Percentiles rank a stretch among this genome's conserved stretches.
These are phyloP conservation scores for Phlebiopsis flavidoalba DNA, from an alignment of 768 basidiomycete species.

Conservation along the genomic window DNA sequence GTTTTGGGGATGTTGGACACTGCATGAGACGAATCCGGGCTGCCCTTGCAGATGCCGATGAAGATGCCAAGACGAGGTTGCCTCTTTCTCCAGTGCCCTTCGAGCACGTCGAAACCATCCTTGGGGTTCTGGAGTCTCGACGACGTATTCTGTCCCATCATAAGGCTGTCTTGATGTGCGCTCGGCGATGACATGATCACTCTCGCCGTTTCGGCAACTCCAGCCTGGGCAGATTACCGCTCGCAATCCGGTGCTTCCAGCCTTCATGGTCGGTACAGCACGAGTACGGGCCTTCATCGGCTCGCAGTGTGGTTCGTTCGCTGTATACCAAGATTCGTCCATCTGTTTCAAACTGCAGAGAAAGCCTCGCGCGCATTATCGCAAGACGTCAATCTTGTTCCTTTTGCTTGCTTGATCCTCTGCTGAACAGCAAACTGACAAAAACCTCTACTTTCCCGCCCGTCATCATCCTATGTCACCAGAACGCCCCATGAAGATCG, in stretches of 20 bases:
- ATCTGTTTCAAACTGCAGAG: neutral
- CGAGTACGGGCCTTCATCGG: neutral
- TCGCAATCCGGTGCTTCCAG: neutral
- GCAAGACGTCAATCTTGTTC: slow-evolving; percentile 14
- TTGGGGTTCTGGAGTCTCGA: neutral
- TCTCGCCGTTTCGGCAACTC: neutral
- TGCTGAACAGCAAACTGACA: slow-evolving; percentile 32
- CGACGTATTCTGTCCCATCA: neutral
- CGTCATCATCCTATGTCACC: slow-evolving; percentile 26
- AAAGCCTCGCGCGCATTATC: neutral
- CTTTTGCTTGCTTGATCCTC: slow-evolving; percentile 14
- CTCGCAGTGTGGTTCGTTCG: neutral
- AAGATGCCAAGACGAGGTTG: slow-evolving; percentile 4
- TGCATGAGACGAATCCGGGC: neutral
- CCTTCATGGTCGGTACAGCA: neutral
- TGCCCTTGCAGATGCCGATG: slow-evolving; percentile 1
- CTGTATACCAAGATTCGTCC: neutral
- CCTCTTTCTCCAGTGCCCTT: neutral
- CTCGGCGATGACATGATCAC: slow-evolving; percentile 9
- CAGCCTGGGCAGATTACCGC: neutral
- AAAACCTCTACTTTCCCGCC: slow-evolving; percentile 30
- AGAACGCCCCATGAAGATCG: slow-evolving; percentile 99
- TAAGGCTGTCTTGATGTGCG: neutral
- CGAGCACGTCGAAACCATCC: neutral
- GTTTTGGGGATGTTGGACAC: neutral